phyloP scores from a whole-genome alignment of 768 basidiomycete genomes.

The Hydnomerulius pinastri region DNA sequence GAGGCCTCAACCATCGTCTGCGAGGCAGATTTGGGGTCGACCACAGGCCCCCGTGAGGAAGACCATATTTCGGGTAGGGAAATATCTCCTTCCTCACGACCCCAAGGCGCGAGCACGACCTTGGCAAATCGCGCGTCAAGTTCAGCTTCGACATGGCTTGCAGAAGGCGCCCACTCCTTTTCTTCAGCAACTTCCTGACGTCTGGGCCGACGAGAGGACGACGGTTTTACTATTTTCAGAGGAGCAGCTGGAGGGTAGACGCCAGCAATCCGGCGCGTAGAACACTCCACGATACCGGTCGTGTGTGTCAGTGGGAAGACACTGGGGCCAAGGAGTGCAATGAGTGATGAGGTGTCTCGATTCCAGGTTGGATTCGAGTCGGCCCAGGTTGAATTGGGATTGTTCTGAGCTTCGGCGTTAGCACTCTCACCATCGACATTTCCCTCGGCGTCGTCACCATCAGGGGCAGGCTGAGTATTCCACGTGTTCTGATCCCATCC shows the following conservation, averaged over 20 bases:
- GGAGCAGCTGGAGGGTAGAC: conserved; percentile 41
- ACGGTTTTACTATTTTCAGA: conserved; percentile 2
- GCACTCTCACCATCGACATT: conserved; percentile 8
- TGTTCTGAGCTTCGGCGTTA: background rate
- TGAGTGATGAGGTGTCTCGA: conserved; percentile 28
- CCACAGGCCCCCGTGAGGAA: conserved; percentile 39
- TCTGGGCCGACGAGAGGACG: background rate
- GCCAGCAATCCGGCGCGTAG: conserved; percentile 57
- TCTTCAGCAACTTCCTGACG: background rate
- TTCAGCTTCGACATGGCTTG: conserved; percentile 44
- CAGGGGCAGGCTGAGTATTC: conserved; percentile 8
- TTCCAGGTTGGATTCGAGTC: conserved; percentile 25
- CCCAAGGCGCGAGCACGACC: conserved; percentile 60
- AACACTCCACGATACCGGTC: conserved; percentile 65
- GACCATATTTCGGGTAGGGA: conserved; percentile 35
- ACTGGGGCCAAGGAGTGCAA: conserved; percentile 54
- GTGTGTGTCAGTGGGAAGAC: conserved; percentile 61
- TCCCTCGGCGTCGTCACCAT: conserved; percentile 3
- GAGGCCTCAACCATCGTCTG: conserved; percentile 6
- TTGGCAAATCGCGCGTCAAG: conserved; percentile 49
- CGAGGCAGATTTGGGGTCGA: conserved; percentile 23
- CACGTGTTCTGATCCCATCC: conserved; percentile 15
- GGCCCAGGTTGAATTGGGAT: conserved; percentile 11
- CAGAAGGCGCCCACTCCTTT: conserved; percentile 19
- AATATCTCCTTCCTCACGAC: conserved; percentile 40